These are phyloP conservation scores for Protomyces lactucae-debilis DNA, from an alignment of 1,139 yeast species.

Conservation along the genomic window DNA sequence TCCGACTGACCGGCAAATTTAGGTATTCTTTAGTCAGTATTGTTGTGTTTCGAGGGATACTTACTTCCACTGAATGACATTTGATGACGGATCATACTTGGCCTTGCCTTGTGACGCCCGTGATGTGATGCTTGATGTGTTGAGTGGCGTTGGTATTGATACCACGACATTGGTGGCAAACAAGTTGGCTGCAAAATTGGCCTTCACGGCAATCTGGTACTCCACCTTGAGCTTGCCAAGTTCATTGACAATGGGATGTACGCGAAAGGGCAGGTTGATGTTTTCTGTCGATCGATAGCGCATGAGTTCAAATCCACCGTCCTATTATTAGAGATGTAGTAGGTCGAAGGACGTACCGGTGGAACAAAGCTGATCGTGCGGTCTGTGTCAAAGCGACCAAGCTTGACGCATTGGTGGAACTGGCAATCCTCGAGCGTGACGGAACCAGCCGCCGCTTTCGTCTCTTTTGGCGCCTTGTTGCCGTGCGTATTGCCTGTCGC, in stretches of 20 bases:
- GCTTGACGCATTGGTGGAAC: slow-evolving; percentile 81
- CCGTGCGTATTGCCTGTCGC: slow-evolving; percentile 28
- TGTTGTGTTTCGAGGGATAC: neutral
- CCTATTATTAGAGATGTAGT: slow-evolving; percentile 38
- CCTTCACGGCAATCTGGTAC: slow-evolving; percentile 57
- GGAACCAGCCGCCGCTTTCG: slow-evolving; percentile 46
- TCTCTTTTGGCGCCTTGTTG: slow-evolving; percentile 25
- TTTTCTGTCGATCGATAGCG: slow-evolving; percentile 60
- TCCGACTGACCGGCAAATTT: slow-evolving; percentile 67
- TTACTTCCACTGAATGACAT: slow-evolving; percentile 57
- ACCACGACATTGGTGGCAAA: slow-evolving; percentile 63
- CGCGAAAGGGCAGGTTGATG: slow-evolving; percentile 64
- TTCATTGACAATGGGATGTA: slow-evolving; percentile 57
- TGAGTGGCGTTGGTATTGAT: slow-evolving; percentile 66
- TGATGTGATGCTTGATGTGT: slow-evolving; percentile 48
- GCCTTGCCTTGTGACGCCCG: slow-evolving; percentile 59
- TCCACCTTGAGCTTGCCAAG: slow-evolving; percentile 50
- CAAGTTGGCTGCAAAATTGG: slow-evolving; percentile 58
- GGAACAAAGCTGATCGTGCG: slow-evolving; percentile 70
- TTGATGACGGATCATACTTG: slow-evolving; percentile 63
- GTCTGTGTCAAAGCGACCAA: slow-evolving; percentile 62
- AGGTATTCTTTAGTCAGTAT: slow-evolving; percentile 42
- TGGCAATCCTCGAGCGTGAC: slow-evolving; percentile 71
- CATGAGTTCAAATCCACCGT: slow-evolving; percentile 88
- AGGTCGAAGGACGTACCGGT: slow-evolving; percentile 43